phyloP scores from a whole-genome alignment of 306 rosid species.

The Cyclanthera cordifolia region DNA sequence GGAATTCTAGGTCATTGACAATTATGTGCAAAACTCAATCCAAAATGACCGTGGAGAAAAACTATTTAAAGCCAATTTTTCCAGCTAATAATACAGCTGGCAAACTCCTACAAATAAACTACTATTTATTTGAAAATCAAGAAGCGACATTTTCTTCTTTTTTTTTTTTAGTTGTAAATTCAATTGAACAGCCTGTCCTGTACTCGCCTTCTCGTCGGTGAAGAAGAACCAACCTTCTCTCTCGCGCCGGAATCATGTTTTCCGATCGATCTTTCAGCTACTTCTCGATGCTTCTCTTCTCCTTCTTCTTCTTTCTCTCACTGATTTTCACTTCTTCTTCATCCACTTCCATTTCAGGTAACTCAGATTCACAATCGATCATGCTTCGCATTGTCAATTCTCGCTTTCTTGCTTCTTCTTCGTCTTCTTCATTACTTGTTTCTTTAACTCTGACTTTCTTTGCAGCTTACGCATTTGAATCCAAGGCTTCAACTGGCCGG shows the following conservation, averaged over 20 bases:
- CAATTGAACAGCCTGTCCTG: conserved; percentile 4
- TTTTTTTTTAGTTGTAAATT: background rate
- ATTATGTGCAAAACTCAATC: too few relatives aligned
- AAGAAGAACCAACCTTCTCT: background rate
- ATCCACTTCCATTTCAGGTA: conserved; percentile 49
- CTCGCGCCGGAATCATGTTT: conserved; percentile 25
- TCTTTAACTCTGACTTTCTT: background rate
- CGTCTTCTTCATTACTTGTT: background rate
- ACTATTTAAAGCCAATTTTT: too few relatives aligned
- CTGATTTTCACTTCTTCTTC: conserved; percentile 34
- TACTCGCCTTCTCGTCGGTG: background rate
- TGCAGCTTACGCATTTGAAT: conserved; percentile 44
- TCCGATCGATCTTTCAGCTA: conserved; percentile 27
- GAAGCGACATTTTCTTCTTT: background rate
- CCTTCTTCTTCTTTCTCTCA: conserved; percentile 15
- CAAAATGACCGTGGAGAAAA: too few relatives aligned
- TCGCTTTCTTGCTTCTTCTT: background rate
- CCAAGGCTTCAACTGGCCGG: conserved; percentile 38
- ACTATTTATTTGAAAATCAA: too few relatives aligned
- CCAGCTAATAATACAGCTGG: too few relatives aligned
- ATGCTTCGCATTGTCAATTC: background rate
- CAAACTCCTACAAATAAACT: too few relatives aligned
- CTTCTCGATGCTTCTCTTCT: conserved; percentile 24
- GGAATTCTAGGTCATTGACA: too few relatives aligned
- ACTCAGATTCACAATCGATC: background rate